Conservation (phyloP, 169 alveolate genomes). For the Fabrea salina region DNA sequence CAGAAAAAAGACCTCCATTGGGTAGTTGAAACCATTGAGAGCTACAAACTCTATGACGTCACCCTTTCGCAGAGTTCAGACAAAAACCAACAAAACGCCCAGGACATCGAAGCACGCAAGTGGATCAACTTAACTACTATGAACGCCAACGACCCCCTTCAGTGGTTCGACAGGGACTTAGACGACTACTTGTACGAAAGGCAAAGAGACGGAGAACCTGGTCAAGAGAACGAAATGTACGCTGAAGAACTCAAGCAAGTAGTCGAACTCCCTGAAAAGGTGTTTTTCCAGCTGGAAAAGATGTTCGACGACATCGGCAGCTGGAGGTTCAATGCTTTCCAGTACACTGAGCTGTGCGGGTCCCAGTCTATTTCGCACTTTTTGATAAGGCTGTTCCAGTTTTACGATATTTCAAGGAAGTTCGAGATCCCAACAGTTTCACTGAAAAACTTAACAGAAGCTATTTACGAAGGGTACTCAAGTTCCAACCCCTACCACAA, state of each 20-base stretch:
- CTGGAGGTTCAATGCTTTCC: slow-evolving; percentile 60
- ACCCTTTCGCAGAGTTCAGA: slow-evolving; percentile 32
- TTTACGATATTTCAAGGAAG: slow-evolving; percentile 54
- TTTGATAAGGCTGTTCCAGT: slow-evolving; percentile 44
- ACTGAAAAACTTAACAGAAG: slow-evolving; percentile 32
- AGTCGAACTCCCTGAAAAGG: slow-evolving; percentile 34
- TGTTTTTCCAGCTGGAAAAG: slow-evolving; percentile 40
- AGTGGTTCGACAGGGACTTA: slow-evolving; percentile 65
- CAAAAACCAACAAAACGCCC: slow-evolving; percentile 37
- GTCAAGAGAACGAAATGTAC: slow-evolving; percentile 44
- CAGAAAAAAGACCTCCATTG: slow-evolving; percentile 57
- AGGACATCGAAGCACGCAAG: slow-evolving; percentile 56
- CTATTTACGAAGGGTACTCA: slow-evolving; percentile 45
- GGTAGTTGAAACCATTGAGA: slow-evolving; percentile 63
- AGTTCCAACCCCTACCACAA: slow-evolving; percentile 65
- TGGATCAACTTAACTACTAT: slow-evolving; percentile 50
- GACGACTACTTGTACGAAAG: slow-evolving; percentile 61
- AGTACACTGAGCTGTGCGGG: slow-evolving; percentile 39
- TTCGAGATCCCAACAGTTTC: slow-evolving; percentile 50
- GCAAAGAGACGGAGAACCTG: slow-evolving; percentile 47
- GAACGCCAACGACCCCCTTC: slow-evolving; percentile 50
- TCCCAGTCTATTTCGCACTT: slow-evolving; percentile 47
- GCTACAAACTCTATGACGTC: slow-evolving; percentile 56
- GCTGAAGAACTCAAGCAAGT: slow-evolving; percentile 51
- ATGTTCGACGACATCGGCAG: slow-evolving; percentile 59